These are phyloP conservation scores for Lippia alba DNA, from an alignment of 305 asterid species.

Conservation along the genomic window DNA sequence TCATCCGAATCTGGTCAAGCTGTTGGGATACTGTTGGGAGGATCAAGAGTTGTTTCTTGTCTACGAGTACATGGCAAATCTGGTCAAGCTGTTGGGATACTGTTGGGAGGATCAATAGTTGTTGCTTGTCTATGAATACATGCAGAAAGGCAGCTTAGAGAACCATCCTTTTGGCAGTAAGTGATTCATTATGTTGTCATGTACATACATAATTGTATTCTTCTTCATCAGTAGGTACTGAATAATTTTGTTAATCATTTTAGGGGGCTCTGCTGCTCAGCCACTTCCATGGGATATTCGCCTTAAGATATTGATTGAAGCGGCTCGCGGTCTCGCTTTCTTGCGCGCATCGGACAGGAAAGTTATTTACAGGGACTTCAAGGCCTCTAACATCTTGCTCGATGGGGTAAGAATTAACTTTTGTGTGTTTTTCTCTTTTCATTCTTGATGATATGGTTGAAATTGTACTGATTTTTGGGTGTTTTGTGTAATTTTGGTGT, in stretches of 20 bases:
- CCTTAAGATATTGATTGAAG: conserved; percentile 66
- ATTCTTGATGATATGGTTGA: neutral
- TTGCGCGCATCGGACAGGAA: conserved; percentile 65
- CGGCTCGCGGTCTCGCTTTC: conserved; percentile 76
- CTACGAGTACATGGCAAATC: conserved; percentile 56
- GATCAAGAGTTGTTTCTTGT: conserved; percentile 41
- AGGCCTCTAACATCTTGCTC: conserved; percentile 83
- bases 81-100: conserved; percentile 53
- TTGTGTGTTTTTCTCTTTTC: neutral
- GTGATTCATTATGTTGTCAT: conserved; percentile 4
- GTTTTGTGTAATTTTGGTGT: conserved; percentile 7
- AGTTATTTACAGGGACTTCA: conserved; percentile 81
- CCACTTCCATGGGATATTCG: conserved; percentile 80
- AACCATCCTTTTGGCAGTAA: conserved; percentile 54
- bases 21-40: conserved; percentile 51
- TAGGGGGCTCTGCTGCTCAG: conserved; percentile 83
- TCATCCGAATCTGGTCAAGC: conserved; percentile 53
- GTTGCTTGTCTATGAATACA: conserved; percentile 52
- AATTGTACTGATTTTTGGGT: conserved; percentile 3
- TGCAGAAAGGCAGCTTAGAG: conserved; percentile 57
- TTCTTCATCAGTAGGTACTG: neutral
- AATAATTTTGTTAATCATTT: conserved; percentile 12
- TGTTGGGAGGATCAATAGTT: conserved; percentile 40
- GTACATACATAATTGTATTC: neutral
- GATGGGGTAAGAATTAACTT: conserved; percentile 58